phyloP scores from a whole-genome alignment of 768 basidiomycete genomes.

The Coprinopsis strossmayeri region DNA sequence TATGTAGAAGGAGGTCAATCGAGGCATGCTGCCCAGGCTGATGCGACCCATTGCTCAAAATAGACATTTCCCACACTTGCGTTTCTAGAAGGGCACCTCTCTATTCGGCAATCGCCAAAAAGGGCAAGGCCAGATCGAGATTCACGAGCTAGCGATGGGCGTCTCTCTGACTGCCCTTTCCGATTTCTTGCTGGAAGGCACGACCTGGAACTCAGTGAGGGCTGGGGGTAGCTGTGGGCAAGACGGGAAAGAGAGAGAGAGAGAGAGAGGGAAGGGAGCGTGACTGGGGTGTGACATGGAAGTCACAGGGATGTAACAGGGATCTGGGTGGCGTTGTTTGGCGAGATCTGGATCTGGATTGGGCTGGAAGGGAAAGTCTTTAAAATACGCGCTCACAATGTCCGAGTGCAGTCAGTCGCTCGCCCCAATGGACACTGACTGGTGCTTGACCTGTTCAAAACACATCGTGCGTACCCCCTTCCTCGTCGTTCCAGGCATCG shows the following conservation, averaged over 20 bases:
- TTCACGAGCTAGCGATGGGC: too few species aligned
- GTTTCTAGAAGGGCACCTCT: too few species aligned
- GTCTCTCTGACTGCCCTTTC: too few species aligned
- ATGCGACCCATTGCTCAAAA: too few species aligned
- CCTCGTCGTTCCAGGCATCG: not conserved
- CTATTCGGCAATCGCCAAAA: too few species aligned
- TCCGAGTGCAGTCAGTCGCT: slow-evolving; percentile 3
- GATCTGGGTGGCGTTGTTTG: too few species aligned
- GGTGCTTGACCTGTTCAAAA: slow-evolving; percentile 63
- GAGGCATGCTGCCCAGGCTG: too few species aligned
- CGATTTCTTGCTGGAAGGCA: too few species aligned
- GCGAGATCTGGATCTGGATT: slow-evolving; percentile 4
- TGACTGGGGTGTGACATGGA: not conserved
- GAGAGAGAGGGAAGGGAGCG: not conserved
- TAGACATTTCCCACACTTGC: too few species aligned
- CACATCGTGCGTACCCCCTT: slow-evolving; percentile 40
- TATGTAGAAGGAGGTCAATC: too few species aligned
- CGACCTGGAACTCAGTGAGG: too few species aligned
- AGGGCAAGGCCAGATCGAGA: too few species aligned
- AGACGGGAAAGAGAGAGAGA: not conserved
- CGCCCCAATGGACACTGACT: slow-evolving; percentile 53
- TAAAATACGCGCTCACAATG: slow-evolving; percentile 15
- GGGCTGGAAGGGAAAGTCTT: slow-evolving; percentile 1
- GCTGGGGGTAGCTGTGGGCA: not conserved
- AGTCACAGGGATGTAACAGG: not conserved